phyloP scores from a whole-genome alignment of 1,284 basidiomycete genomes.

The Austroboletus olivaceoglutinosus region DNA sequence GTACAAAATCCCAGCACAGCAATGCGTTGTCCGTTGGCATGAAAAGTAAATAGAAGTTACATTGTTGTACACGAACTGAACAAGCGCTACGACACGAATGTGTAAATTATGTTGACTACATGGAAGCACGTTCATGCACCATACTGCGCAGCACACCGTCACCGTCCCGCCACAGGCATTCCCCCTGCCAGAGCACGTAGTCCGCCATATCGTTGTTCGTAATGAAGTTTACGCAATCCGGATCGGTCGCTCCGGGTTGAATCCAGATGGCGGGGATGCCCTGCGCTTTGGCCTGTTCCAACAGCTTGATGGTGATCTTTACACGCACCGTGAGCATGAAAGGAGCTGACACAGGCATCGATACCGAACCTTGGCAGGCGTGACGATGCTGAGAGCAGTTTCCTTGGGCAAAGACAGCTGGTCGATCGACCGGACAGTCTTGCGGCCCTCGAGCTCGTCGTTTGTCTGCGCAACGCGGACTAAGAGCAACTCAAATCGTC shows the following conservation, averaged over 20 bases:
- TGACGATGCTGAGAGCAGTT: constrained; percentile 80
- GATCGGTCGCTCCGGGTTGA: constrained; percentile 81
- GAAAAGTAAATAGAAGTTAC: background rate
- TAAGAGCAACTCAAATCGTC: constrained; percentile 33
- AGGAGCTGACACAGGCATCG: background rate
- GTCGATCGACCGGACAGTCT: constrained; percentile 51
- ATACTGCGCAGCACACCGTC: constrained; percentile 24
- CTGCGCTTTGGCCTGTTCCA: constrained; percentile 63
- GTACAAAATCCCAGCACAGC: too few species aligned
- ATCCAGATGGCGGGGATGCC: constrained; percentile 74
- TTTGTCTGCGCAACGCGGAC: constrained; percentile 48
- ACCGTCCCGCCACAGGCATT: constrained; percentile 34
- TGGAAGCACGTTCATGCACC: constrained; percentile 16
- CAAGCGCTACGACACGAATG: background rate
- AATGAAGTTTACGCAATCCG: constrained; percentile 49
- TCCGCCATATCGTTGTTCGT: constrained; percentile 32
- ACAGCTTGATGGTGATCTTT: constrained; percentile 64
- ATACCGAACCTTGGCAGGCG: constrained; percentile 57
- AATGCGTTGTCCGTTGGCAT: background rate
- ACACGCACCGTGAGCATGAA: background rate
- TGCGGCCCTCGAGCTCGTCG: constrained; percentile 59
- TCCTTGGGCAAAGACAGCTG: constrained; percentile 61
- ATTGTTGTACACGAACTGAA: background rate
- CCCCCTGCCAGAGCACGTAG: constrained; percentile 31
- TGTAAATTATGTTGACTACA: constrained; percentile 8